A percentile compares a stretch with the other conserved stretches of the same genome.
phyloP scores from a whole-genome alignment of 1,139 yeast genomes.

The Arxiozyma telluris region DNA sequence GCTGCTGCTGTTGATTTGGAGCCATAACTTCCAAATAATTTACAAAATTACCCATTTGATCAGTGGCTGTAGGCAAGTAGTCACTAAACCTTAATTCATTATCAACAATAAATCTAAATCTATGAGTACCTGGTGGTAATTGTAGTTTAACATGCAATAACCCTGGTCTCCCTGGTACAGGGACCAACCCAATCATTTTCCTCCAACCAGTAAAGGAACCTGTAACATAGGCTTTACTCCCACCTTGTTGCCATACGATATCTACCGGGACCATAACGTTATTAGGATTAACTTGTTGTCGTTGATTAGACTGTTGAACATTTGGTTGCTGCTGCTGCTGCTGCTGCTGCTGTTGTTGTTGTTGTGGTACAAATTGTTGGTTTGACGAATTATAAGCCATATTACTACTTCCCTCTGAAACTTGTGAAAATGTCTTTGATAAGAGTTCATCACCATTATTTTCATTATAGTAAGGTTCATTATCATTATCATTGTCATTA shows the following conservation, averaged over 20 bases:
- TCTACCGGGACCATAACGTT: slow-evolving; percentile 52
- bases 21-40: slow-evolving; percentile 75
- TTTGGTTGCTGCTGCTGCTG: slow-evolving; percentile 6
- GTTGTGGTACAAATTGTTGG: slow-evolving; percentile 2
- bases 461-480: neutral
- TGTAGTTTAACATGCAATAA: slow-evolving; percentile 46
- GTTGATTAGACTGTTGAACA: slow-evolving; percentile 7
- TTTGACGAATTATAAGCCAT: neutral
- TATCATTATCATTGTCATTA: slow-evolving; percentile 11
- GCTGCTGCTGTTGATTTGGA: slow-evolving; percentile 28
- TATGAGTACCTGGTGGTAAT: slow-evolving; percentile 78
- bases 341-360: slow-evolving; percentile 5
- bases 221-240: slow-evolving; percentile 79
- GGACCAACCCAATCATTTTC: slow-evolving; percentile 71
- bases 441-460: slow-evolving; percentile 11
- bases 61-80: slow-evolving; percentile 91
- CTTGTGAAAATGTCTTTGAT: slow-evolving; percentile 8
- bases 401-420: neutral
- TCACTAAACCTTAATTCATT: slow-evolving; percentile 89
- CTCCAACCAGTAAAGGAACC: slow-evolving; percentile 98
- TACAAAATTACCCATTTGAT: slow-evolving; percentile 93
- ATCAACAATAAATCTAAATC: slow-evolving; percentile 87
- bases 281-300: slow-evolving; percentile 1
- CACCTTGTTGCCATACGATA: slow-evolving; percentile 91
- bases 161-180: slow-evolving; percentile 37